phyloP scores from a whole-genome alignment of 2,329 filamentous ascomycete genomes.

The Aspergillus floridensis region DNA sequence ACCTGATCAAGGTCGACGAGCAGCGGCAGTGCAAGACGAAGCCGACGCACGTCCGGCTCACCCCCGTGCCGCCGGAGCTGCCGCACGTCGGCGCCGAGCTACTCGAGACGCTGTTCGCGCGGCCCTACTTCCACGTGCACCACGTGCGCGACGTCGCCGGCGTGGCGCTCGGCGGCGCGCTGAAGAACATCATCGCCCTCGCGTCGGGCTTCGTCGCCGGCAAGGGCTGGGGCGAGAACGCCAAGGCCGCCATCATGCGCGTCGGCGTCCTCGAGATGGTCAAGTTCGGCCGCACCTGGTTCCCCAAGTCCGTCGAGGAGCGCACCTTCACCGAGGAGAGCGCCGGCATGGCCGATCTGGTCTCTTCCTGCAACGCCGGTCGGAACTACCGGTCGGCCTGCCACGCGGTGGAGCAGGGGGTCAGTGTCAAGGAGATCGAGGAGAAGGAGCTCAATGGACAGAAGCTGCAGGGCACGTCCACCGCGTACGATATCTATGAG shows the following conservation, averaged over 20 bases:
- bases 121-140: slow-evolving; percentile 90
- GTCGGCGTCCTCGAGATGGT: slow-evolving; percentile 91
- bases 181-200: slow-evolving; percentile 92
- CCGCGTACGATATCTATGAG: slow-evolving; percentile 12
- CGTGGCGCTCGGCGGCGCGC: slow-evolving; percentile 67
- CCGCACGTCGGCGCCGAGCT: slow-evolving; percentile 76
- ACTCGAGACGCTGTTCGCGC: slow-evolving; percentile 79
- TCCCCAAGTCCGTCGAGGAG: slow-evolving; percentile 17
- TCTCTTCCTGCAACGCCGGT: slow-evolving; percentile 15
- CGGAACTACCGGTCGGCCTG: slow-evolving; percentile 19
- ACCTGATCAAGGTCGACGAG: slow-evolving; percentile 36
- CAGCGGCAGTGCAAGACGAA: slow-evolving; percentile 63
- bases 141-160: slow-evolving; percentile 66
- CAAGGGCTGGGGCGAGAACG: slow-evolving; percentile 90
- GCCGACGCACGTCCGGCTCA: slow-evolving; percentile 63
- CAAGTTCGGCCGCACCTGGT: slow-evolving; percentile 63
- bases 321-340: slow-evolving; percentile 22
- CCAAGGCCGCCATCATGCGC: slow-evolving; percentile 91
- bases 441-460: slow-evolving; percentile 18
- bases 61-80: slow-evolving; percentile 71
- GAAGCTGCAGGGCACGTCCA: slow-evolving; percentile 19
- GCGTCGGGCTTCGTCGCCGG: slow-evolving; percentile 90
- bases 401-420: slow-evolving; percentile 17
- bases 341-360: slow-evolving; percentile 23
- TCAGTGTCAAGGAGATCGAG: slow-evolving; percentile 18